A percentile compares a stretch with the other conserved stretches of the same genome.
phyloP scores from a whole-genome alignment of 371 early-diverging fungal species.

The Basidiobolus meristosporus region DNA sequence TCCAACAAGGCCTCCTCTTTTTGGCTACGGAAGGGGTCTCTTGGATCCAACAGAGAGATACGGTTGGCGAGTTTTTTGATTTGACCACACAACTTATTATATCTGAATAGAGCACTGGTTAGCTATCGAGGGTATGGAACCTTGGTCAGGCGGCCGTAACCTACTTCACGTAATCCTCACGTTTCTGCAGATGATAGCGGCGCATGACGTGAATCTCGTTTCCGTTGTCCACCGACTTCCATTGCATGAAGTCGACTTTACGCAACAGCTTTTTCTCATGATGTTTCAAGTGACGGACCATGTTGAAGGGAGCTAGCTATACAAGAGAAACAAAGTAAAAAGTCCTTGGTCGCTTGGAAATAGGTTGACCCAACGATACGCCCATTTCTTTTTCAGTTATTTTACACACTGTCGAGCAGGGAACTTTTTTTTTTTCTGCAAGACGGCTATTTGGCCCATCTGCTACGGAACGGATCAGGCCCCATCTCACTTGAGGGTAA shows the following conservation, averaged over 20 bases:
- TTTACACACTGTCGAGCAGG: too few species aligned
- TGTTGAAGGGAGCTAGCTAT: constrained; percentile 3
- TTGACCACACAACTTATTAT: constrained; percentile 79
- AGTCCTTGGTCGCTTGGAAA: too few species aligned
- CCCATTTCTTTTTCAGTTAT: too few species aligned
- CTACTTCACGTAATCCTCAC: constrained; percentile 92
- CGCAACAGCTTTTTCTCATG: constrained; percentile 97
- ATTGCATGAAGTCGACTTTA: constrained; percentile 96
- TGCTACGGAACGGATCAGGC: too few species aligned
- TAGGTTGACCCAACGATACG: too few species aligned
- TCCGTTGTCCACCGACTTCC: constrained; percentile 83
- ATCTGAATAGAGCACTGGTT: constrained; percentile 20
- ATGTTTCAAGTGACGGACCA: constrained; percentile 74
- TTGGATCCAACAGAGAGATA: constrained; percentile 75
- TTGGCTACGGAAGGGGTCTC: constrained; percentile 64
- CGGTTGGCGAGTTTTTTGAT: constrained; percentile 76
- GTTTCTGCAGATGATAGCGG: constrained; percentile 76
- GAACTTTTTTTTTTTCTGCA: too few species aligned
- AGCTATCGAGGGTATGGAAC: neutral
- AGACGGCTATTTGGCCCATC: too few species aligned
- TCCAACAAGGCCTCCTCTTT: constrained; percentile 72
- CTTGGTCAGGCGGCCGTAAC: constrained; percentile 1
- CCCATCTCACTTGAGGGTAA: too few species aligned
- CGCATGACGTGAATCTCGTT: constrained; percentile 85
- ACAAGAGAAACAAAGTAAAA: too few species aligned